Evolutionary conservation across 2,329 filamentous ascomycete species (phyloP).

Genomic region (Alternaria burnsii): DNA sequence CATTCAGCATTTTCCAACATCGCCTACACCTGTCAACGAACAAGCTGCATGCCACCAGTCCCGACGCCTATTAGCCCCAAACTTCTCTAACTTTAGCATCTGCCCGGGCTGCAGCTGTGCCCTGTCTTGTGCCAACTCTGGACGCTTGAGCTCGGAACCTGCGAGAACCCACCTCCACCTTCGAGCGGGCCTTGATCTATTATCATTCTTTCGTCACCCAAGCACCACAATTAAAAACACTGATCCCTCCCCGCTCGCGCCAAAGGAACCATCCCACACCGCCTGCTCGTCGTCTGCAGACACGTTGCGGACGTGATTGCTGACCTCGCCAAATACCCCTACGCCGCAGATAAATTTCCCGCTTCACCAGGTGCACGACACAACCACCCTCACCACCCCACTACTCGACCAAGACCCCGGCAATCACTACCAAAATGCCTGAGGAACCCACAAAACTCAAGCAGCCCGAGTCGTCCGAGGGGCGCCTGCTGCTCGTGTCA

Average conservation of each 20-base stretch:
- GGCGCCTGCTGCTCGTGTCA: constrained; percentile 81
- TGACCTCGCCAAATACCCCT: constrained; percentile 6
- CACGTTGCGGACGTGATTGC: constrained; percentile 3
- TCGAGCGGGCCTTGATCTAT: constrained; percentile 31
- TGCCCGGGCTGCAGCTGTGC: constrained; percentile 20
- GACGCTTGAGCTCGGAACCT: constrained; percentile 34
- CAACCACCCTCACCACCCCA: constrained; percentile 10
- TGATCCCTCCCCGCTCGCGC: constrained; percentile 7
- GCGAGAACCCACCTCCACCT: constrained; percentile 39
- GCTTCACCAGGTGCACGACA: constrained; percentile 5
- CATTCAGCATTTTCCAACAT: constrained; percentile 10
- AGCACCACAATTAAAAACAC: constrained; percentile 16
- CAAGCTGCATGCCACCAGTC: constrained; percentile 28
- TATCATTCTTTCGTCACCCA: constrained; percentile 47
- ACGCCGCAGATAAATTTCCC: constrained; percentile 10
- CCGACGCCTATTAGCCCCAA: constrained; percentile 15
- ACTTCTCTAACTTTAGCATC: constrained; percentile 19
- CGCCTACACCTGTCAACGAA: constrained; percentile 8
- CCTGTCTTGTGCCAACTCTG: constrained; percentile 19
- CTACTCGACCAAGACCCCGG: constrained; percentile 4
- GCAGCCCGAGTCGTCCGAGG: constrained; percentile 41
- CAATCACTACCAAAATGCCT: constrained; percentile 25
- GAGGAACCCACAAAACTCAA: constrained; percentile 45
- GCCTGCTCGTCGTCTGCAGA: not conserved
- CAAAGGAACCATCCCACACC: not conserved